Conservation (phyloP, 2,329 filamentous ascomycete species). For the Onygenales sp. region DNA sequence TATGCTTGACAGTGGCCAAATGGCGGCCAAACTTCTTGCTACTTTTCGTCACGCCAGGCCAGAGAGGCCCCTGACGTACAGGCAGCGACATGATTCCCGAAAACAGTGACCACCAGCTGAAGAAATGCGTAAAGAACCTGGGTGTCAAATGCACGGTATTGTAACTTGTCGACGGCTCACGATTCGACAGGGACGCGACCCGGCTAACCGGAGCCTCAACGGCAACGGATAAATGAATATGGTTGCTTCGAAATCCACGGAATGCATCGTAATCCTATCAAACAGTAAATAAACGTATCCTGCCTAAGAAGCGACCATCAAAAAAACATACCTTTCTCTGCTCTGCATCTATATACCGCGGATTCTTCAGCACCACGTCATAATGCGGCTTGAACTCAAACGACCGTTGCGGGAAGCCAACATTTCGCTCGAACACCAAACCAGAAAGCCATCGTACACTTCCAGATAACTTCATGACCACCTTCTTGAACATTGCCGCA, state of each 20-base stretch:
- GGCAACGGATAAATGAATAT: conserved; percentile 91
- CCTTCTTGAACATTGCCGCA: conserved; percentile 89
- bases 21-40: conserved; percentile 98
- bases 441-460: conserved; percentile 90
- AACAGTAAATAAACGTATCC: conserved; percentile 13
- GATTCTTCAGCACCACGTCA: conserved; percentile 75
- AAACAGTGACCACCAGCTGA: conserved; percentile 95
- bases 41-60: conserved; percentile 87
- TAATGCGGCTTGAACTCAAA: conserved; percentile 93
- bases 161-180: conserved; percentile 76
- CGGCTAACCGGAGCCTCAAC: conserved; percentile 78
- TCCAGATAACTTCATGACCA: conserved; percentile 95
- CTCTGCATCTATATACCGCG: conserved; percentile 56
- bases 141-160: conserved; percentile 93
- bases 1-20: conserved; percentile 98
- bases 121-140: conserved; percentile 97
- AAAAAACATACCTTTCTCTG: conserved; percentile 37
- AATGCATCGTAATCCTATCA: conserved; percentile 76
- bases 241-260: conserved; percentile 87
- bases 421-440: conserved; percentile 80
- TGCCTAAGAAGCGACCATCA: background rate
- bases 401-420: conserved; percentile 60
- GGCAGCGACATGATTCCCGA: conserved; percentile 90
- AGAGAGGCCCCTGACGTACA: conserved; percentile 82
- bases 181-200: conserved; percentile 70